Conservation (phyloP, 169 alveolate genomes). For the Plasmodium fragile region DNA sequence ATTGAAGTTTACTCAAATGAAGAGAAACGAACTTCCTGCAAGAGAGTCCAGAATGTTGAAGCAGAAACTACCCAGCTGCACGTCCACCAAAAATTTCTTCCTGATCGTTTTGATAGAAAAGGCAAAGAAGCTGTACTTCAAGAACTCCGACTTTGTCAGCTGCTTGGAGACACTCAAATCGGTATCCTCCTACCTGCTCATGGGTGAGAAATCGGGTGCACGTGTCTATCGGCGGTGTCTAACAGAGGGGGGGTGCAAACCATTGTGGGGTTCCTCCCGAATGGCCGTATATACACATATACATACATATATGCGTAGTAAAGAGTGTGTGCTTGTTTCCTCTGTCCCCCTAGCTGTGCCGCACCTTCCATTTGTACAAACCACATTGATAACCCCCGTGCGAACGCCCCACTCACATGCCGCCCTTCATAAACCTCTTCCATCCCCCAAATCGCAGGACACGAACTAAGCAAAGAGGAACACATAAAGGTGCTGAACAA, state of each 20-base stretch:
- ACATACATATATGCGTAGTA: not conserved
- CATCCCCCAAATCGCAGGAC: not conserved
- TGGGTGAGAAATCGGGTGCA: constrained; percentile 1
- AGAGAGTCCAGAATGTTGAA: constrained; percentile 65
- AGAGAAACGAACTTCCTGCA: constrained; percentile 61
- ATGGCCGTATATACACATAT: not conserved
- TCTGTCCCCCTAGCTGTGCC: not conserved
- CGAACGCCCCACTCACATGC: not conserved
- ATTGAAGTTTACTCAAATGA: constrained; percentile 60
- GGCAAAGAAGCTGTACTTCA: constrained; percentile 59
- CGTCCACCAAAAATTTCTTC: constrained; percentile 68
- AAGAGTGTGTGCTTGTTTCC: not conserved
- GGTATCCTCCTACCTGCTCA: not conserved
- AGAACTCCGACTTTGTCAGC: constrained; percentile 44
- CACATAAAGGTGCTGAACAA: constrained; percentile 49
- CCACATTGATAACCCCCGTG: not conserved
- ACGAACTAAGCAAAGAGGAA: constrained; percentile 34
- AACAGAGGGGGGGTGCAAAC: not conserved
- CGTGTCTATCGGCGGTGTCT: not conserved
- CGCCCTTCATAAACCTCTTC: not conserved
- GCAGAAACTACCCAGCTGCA: constrained; percentile 13
- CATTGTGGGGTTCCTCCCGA: not conserved
- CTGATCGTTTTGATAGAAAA: constrained; percentile 60
- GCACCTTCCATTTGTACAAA: not conserved
- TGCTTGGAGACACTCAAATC: constrained; percentile 51